phyloP scores from a whole-genome alignment of 306 rosid species.

The Morella rubra region DNA sequence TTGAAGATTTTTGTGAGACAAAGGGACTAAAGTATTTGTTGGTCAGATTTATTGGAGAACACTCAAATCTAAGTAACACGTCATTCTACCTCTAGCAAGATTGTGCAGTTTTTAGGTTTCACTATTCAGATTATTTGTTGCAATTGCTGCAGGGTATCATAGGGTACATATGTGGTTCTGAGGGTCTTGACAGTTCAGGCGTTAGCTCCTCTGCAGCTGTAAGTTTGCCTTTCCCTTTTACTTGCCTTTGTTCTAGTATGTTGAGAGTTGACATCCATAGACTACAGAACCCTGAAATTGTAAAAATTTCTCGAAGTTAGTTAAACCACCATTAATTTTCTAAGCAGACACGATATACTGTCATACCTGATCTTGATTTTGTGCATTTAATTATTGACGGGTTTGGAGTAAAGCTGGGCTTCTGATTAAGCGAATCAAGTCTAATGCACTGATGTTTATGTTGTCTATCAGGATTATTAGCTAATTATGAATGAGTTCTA shows the following conservation, averaged over 20 bases:
- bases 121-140: constrained; percentile 23
- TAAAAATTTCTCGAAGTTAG: constrained; percentile 14
- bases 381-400: too few species aligned
- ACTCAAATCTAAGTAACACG: background rate
- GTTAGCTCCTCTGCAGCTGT: constrained; percentile 99
- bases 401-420: background rate
- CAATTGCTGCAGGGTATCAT: constrained; percentile 69
- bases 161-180: constrained; percentile 73
- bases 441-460: background rate
- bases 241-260: constrained; percentile 22
- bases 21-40: background rate
- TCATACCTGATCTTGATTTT: background rate
- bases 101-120: background rate
- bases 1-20: background rate
- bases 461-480: background rate
- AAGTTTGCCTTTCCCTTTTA: constrained; percentile 37
- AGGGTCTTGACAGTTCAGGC: constrained; percentile 91
- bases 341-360: background rate
- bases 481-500: background rate
- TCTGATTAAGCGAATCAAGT: constrained; percentile 3
- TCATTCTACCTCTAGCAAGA: background rate
- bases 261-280: constrained; percentile 22
- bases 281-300: constrained; percentile 17
- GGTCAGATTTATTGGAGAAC: background rate
- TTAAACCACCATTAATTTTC: background rate